These are phyloP conservation scores for Claviceps monticola DNA, from an alignment of 2,329 filamentous ascomycete species.

Conservation along the genomic window DNA sequence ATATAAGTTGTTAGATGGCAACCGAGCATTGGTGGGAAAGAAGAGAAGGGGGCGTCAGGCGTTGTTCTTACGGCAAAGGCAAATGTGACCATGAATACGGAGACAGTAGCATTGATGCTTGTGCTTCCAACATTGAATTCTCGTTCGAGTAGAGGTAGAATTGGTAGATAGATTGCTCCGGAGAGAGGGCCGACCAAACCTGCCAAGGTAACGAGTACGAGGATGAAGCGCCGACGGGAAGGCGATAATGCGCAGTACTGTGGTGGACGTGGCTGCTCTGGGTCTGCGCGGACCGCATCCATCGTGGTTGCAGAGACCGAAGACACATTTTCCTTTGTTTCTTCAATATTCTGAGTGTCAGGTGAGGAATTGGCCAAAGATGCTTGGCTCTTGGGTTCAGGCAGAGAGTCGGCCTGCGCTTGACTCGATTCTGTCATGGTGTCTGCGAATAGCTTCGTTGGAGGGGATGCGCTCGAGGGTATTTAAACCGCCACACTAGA, in stretches of 20 bases:
- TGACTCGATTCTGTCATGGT: not conserved
- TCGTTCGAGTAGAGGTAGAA: slow-evolving; percentile 22
- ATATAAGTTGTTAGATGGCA: not conserved
- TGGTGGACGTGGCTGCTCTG: slow-evolving; percentile 3
- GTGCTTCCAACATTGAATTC: slow-evolving; percentile 22
- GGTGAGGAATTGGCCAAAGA: not conserved
- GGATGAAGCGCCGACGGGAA: slow-evolving; percentile 21
- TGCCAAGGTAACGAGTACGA: slow-evolving; percentile 24
- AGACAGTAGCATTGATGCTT: slow-evolving; percentile 28
- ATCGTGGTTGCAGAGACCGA: not conserved
- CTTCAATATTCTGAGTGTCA: not conserved
- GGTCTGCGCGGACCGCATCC: not conserved
- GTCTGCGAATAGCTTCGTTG: not conserved
- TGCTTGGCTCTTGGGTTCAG: not conserved
- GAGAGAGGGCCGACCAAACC: slow-evolving; percentile 29
- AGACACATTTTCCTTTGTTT: not conserved
- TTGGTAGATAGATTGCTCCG: slow-evolving; percentile 30
- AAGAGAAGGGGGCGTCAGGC: too few species aligned
- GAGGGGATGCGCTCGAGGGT: not conserved
- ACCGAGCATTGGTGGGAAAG: not conserved
- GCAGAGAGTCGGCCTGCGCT: not conserved
- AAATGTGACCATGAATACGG: slow-evolving; percentile 29
- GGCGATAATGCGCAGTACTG: slow-evolving; percentile 25
- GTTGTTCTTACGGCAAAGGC: slow-evolving; percentile 19
- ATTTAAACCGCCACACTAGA: not conserved